Base-by-base conservation (phyloP, 2,329 filamentous ascomycete species). In the Exophiala dermatitidis region DNA sequence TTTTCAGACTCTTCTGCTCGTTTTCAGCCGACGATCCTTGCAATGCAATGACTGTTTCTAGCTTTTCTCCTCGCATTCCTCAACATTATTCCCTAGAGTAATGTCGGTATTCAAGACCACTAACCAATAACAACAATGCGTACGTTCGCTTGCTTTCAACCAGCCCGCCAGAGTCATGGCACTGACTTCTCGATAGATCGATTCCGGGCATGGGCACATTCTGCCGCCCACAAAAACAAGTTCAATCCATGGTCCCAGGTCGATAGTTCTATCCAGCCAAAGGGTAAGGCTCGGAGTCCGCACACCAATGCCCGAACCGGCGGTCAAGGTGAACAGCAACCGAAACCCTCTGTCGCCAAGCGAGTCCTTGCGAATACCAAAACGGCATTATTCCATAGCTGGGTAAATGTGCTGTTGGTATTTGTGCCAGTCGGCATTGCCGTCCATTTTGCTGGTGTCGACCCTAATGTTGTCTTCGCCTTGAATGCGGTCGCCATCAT, bases 401-500 rank as follows among this genome's bases (percentile, higher is more conserved):
- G 87, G 82, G 85, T 95, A 71, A 96, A 96, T 66, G 66, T 95
- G 26, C 72, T 96, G 28, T 74, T 95, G 26, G 44, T 95, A 8
- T 83, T 85, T 31, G 89, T 87, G 0, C 90, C 90, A 0, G 80
- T 83, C 33, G 90, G 90, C 54, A 88, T 95, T 63, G 86, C 80
- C 1, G 69, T 91, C 48, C 81, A 86, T 63, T 89, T 84, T 65
- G 71, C 82, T 12, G 62, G 72, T 8, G 72, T 86, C 46, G 75
- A 79, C 64, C 74, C 77, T 2, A 76, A 85, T 56, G 78, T 77
- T 29, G 76, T 93, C 42, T 96, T 96, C 65, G 81, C 90, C 48
- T 79, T 95, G 69, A 96, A 96, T 73, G 96, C 95, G 63, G 79
- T 96, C 59, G 90, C 90, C 59, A 95, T 96, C 61, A 84, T 96